Percentiles rank a stretch among this genome's conserved stretches.
Conservation (phyloP, 2,329 filamentous ascomycete genomes). For the Talaromyces amestolkiae region DNA sequence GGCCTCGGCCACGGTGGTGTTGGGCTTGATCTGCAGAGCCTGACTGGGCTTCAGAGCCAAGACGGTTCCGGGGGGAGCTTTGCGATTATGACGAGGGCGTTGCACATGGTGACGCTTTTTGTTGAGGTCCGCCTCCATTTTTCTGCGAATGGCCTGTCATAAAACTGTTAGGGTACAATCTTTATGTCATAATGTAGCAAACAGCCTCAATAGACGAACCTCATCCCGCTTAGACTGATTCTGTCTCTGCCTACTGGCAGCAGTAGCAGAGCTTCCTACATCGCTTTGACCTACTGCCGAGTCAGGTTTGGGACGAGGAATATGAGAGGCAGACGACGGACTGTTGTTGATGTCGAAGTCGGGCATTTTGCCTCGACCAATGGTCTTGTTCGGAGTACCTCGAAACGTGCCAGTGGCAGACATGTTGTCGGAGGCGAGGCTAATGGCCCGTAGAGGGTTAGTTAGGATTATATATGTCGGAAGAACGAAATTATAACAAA, state of each 20-base stretch:
- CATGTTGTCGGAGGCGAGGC: slow-evolving; percentile 43
- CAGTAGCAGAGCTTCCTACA: slow-evolving; percentile 68
- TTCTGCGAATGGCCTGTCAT: slow-evolving; percentile 85
- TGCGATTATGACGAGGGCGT: slow-evolving; percentile 79
- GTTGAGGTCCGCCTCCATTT: slow-evolving; percentile 95
- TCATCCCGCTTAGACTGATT: slow-evolving; percentile 98
- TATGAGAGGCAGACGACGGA: slow-evolving; percentile 50
- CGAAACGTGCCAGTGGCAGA: slow-evolving; percentile 58
- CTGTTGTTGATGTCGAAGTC: slow-evolving; percentile 49
- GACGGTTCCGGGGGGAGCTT: slow-evolving; percentile 93
- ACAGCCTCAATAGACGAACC: slow-evolving; percentile 53
- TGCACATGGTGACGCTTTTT: slow-evolving; percentile 87
- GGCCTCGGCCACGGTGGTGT: slow-evolving; percentile 89
- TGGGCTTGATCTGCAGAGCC: slow-evolving; percentile 95
- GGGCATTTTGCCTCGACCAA: slow-evolving; percentile 54
- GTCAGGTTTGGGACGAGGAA: slow-evolving; percentile 62
- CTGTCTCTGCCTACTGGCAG: slow-evolving; percentile 79
- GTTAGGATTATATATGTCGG: slow-evolving; percentile 12
- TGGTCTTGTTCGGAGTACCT: slow-evolving; percentile 55
- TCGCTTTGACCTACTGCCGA: slow-evolving; percentile 47
- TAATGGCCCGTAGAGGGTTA: slow-evolving; percentile 20
- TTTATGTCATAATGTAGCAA: not conserved
- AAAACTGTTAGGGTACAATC: not conserved
- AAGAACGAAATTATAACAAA: not conserved
- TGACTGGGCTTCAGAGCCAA: slow-evolving; percentile 92